These are phyloP conservation scores for Debaryomyces castellii DNA, from an alignment of 805 yeast species.

Conservation along the genomic window DNA sequence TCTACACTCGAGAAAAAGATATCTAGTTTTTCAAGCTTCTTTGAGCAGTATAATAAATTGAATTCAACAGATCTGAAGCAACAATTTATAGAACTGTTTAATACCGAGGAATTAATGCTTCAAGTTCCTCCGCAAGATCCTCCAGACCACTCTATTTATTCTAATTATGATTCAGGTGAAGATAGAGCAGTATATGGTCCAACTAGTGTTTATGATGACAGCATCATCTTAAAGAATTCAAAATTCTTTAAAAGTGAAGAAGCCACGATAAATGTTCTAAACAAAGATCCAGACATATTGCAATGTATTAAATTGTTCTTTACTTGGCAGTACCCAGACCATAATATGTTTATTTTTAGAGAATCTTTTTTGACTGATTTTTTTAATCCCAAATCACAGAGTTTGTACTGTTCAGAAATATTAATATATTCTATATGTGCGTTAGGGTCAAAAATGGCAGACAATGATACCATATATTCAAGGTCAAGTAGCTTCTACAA, in stretches of 20 bases:
- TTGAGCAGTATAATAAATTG: slow-evolving; percentile 23
- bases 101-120: slow-evolving; percentile 12
- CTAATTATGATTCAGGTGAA: slow-evolving; percentile 16
- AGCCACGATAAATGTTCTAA: slow-evolving; percentile 23
- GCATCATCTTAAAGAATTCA: slow-evolving; percentile 18
- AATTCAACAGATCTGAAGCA: slow-evolving; percentile 18
- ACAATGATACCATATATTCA: slow-evolving; percentile 38
- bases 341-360: slow-evolving; percentile 60
- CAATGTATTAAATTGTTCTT: slow-evolving; percentile 48
- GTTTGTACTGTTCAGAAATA: slow-evolving; percentile 55
- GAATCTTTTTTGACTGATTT: slow-evolving; percentile 63
- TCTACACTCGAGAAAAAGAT: slow-evolving; percentile 38
- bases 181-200: slow-evolving; percentile 45
- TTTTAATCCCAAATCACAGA: slow-evolving; percentile 52
- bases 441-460: slow-evolving; percentile 53
- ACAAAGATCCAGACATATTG: slow-evolving; percentile 33
- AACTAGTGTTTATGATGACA: slow-evolving; percentile 42
- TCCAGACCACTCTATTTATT: neutral
- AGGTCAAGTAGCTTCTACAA: slow-evolving; percentile 46
- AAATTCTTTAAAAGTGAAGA: slow-evolving; percentile 12
- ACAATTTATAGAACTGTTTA: slow-evolving; percentile 17
- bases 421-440: slow-evolving; percentile 59
- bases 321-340: slow-evolving; percentile 66
- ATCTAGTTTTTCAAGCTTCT: slow-evolving; percentile 20
- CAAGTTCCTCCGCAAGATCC: neutral